These are phyloP conservation scores for Blastomyces percursus DNA, from an alignment of 2,329 filamentous ascomycete species.

Conservation along the genomic window DNA sequence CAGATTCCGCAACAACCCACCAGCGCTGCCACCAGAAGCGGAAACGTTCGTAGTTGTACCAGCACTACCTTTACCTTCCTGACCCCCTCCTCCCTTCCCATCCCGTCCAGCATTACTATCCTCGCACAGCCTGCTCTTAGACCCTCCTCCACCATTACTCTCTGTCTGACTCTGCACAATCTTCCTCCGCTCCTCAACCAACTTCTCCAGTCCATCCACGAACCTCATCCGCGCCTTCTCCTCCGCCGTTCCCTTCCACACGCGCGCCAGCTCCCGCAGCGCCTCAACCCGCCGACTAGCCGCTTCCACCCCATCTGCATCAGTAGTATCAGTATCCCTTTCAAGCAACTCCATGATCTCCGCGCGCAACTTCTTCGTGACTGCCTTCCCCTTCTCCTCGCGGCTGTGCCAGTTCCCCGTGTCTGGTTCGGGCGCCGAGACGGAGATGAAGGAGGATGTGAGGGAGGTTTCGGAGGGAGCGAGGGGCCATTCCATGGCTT, in stretches of 20 bases:
- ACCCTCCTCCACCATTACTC: constrained; percentile 36
- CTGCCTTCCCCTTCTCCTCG: constrained; percentile 78
- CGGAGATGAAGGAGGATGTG: constrained; percentile 75
- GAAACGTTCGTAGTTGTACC: not conserved
- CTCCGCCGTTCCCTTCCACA: constrained; percentile 95
- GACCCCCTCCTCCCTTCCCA: not conserved
- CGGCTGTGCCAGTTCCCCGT: constrained; percentile 51
- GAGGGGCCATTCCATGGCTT: constrained; percentile 90
- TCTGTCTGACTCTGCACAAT: constrained; percentile 35
- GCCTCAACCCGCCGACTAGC: constrained; percentile 65
- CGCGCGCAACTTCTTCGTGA: constrained; percentile 54
- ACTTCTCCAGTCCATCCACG: constrained; percentile 67
- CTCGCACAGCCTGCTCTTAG: constrained; percentile 31
- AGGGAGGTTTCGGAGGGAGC: constrained; percentile 79
- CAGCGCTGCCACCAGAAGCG: constrained; percentile 19
- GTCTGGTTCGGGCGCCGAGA: constrained; percentile 71
- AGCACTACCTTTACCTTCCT: not conserved
- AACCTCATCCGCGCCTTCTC: constrained; percentile 75
- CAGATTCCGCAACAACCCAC: constrained; percentile 44
- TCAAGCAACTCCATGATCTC: constrained; percentile 62
- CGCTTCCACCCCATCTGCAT: constrained; percentile 45
- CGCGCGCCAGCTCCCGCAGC: constrained; percentile 60
- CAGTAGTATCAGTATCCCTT: constrained; percentile 19
- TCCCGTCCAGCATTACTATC: not conserved
- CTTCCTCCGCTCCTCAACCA: constrained; percentile 63